phyloP scores from a whole-genome alignment of 2,329 filamentous ascomycete genomes.

The Blumeria hordei region DNA sequence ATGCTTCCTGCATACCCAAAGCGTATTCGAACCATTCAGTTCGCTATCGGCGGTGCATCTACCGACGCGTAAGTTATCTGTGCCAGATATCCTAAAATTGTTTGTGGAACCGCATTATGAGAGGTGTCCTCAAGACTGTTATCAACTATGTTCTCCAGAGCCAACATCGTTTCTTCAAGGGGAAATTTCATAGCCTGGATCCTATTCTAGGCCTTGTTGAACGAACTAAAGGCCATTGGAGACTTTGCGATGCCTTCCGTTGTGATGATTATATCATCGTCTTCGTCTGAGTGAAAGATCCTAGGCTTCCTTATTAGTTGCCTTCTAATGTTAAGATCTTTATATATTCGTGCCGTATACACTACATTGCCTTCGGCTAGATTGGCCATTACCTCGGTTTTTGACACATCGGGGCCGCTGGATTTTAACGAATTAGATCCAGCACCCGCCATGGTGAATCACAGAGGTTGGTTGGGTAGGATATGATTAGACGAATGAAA shows the following conservation, averaged over 20 bases:
- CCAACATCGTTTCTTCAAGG: neutral
- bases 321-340: neutral
- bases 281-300: neutral
- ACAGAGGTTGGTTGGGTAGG: too few species aligned
- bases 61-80: too few species aligned
- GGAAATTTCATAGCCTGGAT: neutral
- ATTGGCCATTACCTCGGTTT: too few species aligned
- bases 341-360: neutral
- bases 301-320: neutral
- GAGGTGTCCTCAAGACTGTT: neutral
- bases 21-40: neutral
- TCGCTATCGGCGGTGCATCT: too few species aligned
- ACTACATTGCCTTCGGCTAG: too few species aligned
- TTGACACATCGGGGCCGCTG: too few species aligned
- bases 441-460: too few species aligned
- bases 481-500: too few species aligned
- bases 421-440: too few species aligned
- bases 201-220: neutral
- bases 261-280: too few species aligned
- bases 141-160: neutral
- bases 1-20: neutral
- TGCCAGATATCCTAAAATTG: too few species aligned
- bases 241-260: neutral
- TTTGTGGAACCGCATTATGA: neutral
- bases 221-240: too few species aligned